These are phyloP conservation scores for Ganoderma lingzhi DNA, from an alignment of 1,284 basidiomycete species.

Conservation along the genomic window DNA sequence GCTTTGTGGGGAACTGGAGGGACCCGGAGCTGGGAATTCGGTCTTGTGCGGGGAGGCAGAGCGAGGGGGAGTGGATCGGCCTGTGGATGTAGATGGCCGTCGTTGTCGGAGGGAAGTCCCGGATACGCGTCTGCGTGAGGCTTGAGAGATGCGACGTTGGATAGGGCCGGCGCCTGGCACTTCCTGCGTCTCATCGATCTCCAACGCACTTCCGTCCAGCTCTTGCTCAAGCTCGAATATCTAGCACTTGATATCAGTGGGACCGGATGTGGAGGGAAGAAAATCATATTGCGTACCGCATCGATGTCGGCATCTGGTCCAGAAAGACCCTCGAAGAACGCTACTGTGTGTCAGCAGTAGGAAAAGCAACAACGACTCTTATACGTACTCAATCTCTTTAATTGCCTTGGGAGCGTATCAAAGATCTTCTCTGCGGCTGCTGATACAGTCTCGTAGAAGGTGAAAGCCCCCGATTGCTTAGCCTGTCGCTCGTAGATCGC, in stretches of 20 bases:
- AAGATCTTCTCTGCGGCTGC: constrained; percentile 72
- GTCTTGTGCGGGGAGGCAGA: constrained; percentile 33
- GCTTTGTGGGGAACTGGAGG: constrained; percentile 28
- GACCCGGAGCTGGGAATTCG: constrained; percentile 25
- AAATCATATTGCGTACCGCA: constrained; percentile 53
- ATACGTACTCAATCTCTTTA: constrained; percentile 76
- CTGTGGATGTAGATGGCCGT: constrained; percentile 24
- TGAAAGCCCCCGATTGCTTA: constrained; percentile 65
- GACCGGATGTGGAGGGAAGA: neutral
- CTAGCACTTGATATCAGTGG: constrained; percentile 43
- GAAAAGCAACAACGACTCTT: constrained; percentile 6
- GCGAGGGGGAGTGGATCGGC: constrained; percentile 28
- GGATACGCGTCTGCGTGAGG: constrained; percentile 41
- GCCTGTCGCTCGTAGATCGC: constrained; percentile 87
- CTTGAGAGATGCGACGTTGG: constrained; percentile 43
- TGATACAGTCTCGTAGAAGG: constrained; percentile 76
- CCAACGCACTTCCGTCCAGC: constrained; percentile 63
- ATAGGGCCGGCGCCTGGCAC: constrained; percentile 37
- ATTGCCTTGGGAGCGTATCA: constrained; percentile 73
- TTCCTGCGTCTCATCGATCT: constrained; percentile 49
- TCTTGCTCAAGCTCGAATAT: constrained; percentile 88
- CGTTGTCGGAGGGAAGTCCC: constrained; percentile 29
- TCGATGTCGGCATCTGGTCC: constrained; percentile 82
- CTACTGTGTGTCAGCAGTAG: constrained; percentile 11
- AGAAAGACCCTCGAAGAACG: constrained; percentile 79